Evolutionary conservation across 2,329 filamentous ascomycete genomes (phyloP).

Genomic region (Lachnellula suecica): DNA sequence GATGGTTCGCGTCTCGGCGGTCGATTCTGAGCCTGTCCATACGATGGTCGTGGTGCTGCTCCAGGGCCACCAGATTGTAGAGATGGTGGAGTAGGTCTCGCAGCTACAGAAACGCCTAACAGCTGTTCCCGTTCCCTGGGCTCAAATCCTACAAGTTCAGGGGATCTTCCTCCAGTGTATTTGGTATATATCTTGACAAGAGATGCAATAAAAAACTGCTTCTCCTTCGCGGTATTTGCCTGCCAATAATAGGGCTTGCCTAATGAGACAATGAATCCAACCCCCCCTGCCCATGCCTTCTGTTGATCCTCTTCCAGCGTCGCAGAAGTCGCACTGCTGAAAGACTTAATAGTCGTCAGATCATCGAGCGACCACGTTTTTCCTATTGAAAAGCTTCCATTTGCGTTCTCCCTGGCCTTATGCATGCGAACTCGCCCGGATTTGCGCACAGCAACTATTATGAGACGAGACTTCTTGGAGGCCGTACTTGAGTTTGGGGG

Average conservation of each 20-base stretch:
- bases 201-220: conserved; percentile 97
- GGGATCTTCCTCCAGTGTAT: conserved; percentile 84
- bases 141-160: conserved; percentile 81
- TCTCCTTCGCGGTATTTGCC: conserved; percentile 89
- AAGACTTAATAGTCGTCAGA: conserved; percentile 79
- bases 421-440: conserved; percentile 93
- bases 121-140: conserved; percentile 75
- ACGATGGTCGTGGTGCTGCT: conserved; percentile 14
- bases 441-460: conserved; percentile 90
- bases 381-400: conserved; percentile 93
- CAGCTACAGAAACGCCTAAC: conserved; percentile 48
- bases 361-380: conserved; percentile 99
- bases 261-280: conserved; percentile 84
- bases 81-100: conserved; percentile 16
- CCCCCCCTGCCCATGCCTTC: conserved; percentile 75
- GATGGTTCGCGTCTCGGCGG: conserved; percentile 25
- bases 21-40: conserved; percentile 26
- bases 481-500: conserved; percentile 73
- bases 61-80: conserved; percentile 17
- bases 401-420: conserved; percentile 93
- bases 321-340: conserved; percentile 59
- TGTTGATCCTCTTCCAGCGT: conserved; percentile 60
- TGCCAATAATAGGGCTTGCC: conserved; percentile 98
- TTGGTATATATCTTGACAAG: conserved; percentile 95
- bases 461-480: conserved; percentile 84